Base-by-base conservation (phyloP, 129 eudicot species). In the Arctium lappa region DNA sequence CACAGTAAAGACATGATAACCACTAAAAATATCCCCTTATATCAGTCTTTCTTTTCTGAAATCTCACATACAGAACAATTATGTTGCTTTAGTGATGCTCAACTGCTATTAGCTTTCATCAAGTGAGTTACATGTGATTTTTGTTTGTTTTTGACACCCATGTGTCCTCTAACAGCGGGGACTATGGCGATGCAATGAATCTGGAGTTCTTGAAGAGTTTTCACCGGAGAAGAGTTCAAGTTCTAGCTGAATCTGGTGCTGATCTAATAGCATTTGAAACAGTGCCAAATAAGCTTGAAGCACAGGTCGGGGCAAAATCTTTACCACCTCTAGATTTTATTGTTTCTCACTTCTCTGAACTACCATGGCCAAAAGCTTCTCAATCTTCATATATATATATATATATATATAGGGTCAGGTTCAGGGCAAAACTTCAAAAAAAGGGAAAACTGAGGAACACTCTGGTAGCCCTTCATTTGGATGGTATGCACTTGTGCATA, bases 221-320 rank as follows among this genome's bases (percentile, higher is more conserved):
- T 81, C 99, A 95, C 85, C 85, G 99, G 69, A 90, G 92, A 88
- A 90, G 99, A 90, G 95, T 95, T 79, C 95, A 93, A 85, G 84
- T 93, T 80, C 86, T 95, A 75, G 97, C 95, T 70, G 98, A 93
- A 72, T 85, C 98, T 68, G 97, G 99, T 86, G 90, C 99, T 77
- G 99, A 95, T 78, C 86, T 95, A 56, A 88, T 95, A 74, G 99
- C 99, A 73, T 93, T 93, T 86, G 99, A 95, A 88, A 93, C 99
- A 38, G 90, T 92, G 31, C 99, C 99, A 74, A 95, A 95, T 84
- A 91, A 90, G 88, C 84, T 95, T 31, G 99, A 95, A 93, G 97
- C 97, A 73, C 97, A 95, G 99, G 97, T 95, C n/a, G 5, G 73
- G 69, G 15, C 39, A 38, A 30, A 72, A 10, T 34, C 56, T 32